Evolutionary conservation across 192 early-diverging fungal genomes (phyloP).

Genomic region (Umbelopsis ramanniana): DNA sequence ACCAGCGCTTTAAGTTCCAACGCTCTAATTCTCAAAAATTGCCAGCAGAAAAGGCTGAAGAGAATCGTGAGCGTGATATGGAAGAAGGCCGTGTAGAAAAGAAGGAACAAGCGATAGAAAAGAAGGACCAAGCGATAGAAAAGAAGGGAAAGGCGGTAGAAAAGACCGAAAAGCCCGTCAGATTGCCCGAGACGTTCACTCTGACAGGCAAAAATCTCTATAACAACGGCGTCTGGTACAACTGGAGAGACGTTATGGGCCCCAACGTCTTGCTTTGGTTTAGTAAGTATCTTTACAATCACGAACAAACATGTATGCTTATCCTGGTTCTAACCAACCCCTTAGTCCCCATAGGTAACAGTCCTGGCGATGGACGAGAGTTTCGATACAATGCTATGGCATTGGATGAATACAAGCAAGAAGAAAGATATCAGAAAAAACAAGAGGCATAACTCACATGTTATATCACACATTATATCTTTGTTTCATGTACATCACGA

Average conservation of each 20-base stretch:
- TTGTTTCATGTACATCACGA: background rate
- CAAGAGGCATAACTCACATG: background rate
- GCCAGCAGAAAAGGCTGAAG: slow-evolving; percentile 7
- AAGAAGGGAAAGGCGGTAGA: slow-evolving; percentile 34
- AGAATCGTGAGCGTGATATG: slow-evolving; percentile 24
- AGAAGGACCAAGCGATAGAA: background rate
- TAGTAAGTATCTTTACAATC: slow-evolving; percentile 34
- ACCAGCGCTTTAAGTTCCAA: slow-evolving; percentile 1
- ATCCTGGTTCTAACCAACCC: too few species aligned
- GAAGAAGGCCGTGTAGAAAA: slow-evolving; percentile 20
- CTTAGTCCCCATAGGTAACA: slow-evolving; percentile 11
- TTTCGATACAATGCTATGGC: slow-evolving; percentile 1
- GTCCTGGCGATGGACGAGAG: slow-evolving; percentile 1
- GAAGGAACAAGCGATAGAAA: slow-evolving; percentile 19
- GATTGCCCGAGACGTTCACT: slow-evolving; percentile 31
- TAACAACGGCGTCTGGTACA: slow-evolving; percentile 46
- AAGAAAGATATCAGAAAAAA: slow-evolving; percentile 11
- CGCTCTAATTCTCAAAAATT: background rate
- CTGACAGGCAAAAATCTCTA: slow-evolving; percentile 45
- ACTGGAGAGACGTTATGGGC: slow-evolving; percentile 59
- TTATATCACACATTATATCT: background rate
- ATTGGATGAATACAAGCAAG: slow-evolving; percentile 9
- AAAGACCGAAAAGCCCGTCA: background rate
- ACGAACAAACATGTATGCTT: too few species aligned
- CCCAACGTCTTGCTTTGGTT: slow-evolving; percentile 52